Base-by-base conservation (phyloP, 345 rosid genomes). In the Physaria fendleri region DNA sequence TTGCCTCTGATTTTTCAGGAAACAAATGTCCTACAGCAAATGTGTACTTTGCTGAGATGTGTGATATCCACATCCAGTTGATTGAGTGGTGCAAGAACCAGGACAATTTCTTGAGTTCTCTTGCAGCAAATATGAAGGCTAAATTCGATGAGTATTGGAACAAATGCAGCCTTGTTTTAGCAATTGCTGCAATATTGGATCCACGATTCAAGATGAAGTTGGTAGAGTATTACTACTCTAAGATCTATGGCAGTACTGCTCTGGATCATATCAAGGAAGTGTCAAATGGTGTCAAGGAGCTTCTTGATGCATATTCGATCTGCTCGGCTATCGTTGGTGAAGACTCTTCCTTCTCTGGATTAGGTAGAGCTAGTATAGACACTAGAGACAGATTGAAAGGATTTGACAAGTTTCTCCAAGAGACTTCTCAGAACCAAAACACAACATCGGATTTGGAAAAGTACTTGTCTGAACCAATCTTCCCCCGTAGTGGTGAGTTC, bases 191-290 rank as follows among this genome's bases (percentile, higher is more conserved):
- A 13, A 85, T 88, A 59, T 79, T 91, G 64, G 98, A 92, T 78
- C 97, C 98, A 1, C 78, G 97, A 69, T 92, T 82, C 72, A 92
- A 92, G 80, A 79, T 88, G 90, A 88, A 88, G 77, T 51, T 88
- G 76, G 96, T 92, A 59, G 98, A 92, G 71, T 88, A 88, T 69
- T 92, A 84, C 66, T 92, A 86, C 72, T 84, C 90, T 20, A 90
- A 92, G 76, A 92, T 88, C 44, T 88, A 92, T 66, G 98, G 96
- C 17, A 92, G 93, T 61, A 84, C 90, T 12, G 88, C 95, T 58
- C 74, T 81, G 55, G 95, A 88, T 47, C 77, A 83, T 32, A 82
- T 86, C 74, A 92, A 92, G 71, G 93, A 84, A 73, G 86, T 89
- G 42, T 79, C 84, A 2, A 88, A 84, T 62, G 88, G 95, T 63